These are phyloP conservation scores for Xylariaceae sp. DNA, from an alignment of 2,329 filamentous ascomycete species.

Conservation along the genomic window DNA sequence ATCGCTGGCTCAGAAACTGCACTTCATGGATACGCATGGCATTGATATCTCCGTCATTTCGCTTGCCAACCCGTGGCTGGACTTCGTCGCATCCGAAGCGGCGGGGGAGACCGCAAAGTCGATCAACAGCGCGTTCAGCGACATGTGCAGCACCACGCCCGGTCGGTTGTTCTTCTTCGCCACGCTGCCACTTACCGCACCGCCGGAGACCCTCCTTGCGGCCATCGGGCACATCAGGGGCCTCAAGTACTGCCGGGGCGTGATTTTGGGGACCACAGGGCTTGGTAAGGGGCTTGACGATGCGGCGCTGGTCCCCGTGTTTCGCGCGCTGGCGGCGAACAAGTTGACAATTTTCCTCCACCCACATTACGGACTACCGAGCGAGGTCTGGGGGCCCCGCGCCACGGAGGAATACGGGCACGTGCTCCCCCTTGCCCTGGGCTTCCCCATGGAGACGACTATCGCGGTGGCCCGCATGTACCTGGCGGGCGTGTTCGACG, in stretches of 20 bases:
- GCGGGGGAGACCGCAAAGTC: slow-evolving; percentile 57
- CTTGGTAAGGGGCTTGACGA: slow-evolving; percentile 79
- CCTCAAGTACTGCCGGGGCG: slow-evolving; percentile 68
- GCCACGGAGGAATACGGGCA: slow-evolving; percentile 70
- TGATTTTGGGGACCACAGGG: slow-evolving; percentile 82
- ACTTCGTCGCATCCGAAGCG: slow-evolving; percentile 62
- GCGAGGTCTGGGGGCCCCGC: slow-evolving; percentile 70
- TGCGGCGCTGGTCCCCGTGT: slow-evolving; percentile 63
- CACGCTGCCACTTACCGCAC: slow-evolving; percentile 69
- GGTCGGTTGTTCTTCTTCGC: slow-evolving; percentile 78
- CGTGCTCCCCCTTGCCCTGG: slow-evolving; percentile 76
- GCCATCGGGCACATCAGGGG: slow-evolving; percentile 58
- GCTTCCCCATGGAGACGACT: slow-evolving; percentile 89
- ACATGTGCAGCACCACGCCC: slow-evolving; percentile 60
- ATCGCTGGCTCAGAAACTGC: slow-evolving; percentile 70
- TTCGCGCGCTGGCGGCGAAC: slow-evolving; percentile 60
- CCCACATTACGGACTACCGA: slow-evolving; percentile 84
- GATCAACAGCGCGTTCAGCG: slow-evolving; percentile 74
- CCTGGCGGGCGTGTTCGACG: slow-evolving; percentile 78
- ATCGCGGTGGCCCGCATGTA: slow-evolving; percentile 86
- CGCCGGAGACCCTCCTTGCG: slow-evolving; percentile 53
- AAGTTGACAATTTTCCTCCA: slow-evolving; percentile 73
- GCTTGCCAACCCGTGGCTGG: slow-evolving; percentile 89
- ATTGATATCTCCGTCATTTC: slow-evolving; percentile 83
- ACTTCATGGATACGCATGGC: slow-evolving; percentile 79